These are phyloP conservation scores for Suillus spraguei DNA, from an alignment of 768 basidiomycete species.

Conservation along the genomic window DNA sequence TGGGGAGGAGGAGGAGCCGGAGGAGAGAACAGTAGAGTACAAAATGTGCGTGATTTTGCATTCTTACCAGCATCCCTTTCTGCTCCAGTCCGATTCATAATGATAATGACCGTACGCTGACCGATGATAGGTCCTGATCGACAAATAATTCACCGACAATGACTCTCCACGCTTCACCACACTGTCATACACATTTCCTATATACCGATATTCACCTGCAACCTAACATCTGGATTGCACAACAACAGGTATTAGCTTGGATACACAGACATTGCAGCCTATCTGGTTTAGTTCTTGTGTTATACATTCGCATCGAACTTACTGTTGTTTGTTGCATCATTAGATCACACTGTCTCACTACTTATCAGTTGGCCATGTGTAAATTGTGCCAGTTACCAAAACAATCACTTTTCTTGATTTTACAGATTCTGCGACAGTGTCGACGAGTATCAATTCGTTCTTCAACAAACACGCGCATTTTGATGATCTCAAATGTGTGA, in stretches of 20 bases:
- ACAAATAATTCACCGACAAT: slow-evolving; percentile 8
- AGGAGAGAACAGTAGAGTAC: slow-evolving; percentile 54
- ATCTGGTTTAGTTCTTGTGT: neutral
- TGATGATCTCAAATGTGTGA: neutral
- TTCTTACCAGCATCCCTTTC: slow-evolving; percentile 26
- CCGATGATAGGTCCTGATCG: slow-evolving; percentile 74
- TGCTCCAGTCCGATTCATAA: slow-evolving; percentile 15
- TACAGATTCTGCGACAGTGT: neutral
- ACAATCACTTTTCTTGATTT: neutral
- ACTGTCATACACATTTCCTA: slow-evolving; percentile 14
- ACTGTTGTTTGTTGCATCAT: slow-evolving; percentile 2
- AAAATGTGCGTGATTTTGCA: slow-evolving; percentile 77
- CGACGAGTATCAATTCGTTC: neutral
- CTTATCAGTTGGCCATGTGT: neutral
- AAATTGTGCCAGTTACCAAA: neutral
- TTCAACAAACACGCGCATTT: neutral
- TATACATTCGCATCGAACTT: neutral
- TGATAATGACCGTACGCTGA: slow-evolving; percentile 52
- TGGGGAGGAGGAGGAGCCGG: slow-evolving; percentile 15
- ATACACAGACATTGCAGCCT: slow-evolving; percentile 13
- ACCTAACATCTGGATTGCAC: slow-evolving; percentile 17
- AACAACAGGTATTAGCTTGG: slow-evolving; percentile 32
- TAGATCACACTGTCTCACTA: neutral
- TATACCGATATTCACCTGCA: slow-evolving; percentile 11
- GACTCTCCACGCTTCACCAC: neutral